Conservation (phyloP, 208 protist species). For the Crithidia brevicula region DNA sequence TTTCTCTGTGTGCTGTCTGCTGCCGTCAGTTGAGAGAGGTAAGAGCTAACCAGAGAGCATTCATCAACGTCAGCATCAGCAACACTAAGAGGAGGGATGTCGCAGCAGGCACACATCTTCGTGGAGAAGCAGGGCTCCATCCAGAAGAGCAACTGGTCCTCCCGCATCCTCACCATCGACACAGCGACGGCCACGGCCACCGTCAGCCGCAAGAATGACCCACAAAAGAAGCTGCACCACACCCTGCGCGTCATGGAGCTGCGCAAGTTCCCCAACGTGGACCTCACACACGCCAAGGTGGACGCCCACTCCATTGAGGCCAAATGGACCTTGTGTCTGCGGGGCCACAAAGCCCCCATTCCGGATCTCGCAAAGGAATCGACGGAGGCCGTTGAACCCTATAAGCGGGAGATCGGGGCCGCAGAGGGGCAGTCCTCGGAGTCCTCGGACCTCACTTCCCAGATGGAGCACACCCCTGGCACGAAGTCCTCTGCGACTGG, state of each 20-base stretch:
- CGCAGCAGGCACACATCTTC: background rate
- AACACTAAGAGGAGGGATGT: no score
- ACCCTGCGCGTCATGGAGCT: background rate
- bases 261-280: constrained; percentile 8
- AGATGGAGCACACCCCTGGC: no score
- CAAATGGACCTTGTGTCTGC: constrained; percentile 3
- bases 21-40: no score
- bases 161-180: background rate
- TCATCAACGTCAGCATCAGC: no score
- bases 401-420: no score
- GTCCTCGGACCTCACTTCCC: background rate
- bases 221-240: background rate
- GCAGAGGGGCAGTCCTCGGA: background rate
- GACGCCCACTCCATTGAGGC: background rate
- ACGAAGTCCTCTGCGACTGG: no score
- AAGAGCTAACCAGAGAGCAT: no score
- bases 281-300: background rate
- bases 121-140: background rate
- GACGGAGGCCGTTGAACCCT: background rate
- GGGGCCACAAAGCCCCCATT: constrained; percentile 1
- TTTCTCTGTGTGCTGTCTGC: no score
- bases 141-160: background rate
- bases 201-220: background rate
- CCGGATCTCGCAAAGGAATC: background rate
- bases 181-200: background rate